Base-by-base conservation (phyloP, 2,329 filamentous ascomycete species). In the Tolypocladium tropicale region DNA sequence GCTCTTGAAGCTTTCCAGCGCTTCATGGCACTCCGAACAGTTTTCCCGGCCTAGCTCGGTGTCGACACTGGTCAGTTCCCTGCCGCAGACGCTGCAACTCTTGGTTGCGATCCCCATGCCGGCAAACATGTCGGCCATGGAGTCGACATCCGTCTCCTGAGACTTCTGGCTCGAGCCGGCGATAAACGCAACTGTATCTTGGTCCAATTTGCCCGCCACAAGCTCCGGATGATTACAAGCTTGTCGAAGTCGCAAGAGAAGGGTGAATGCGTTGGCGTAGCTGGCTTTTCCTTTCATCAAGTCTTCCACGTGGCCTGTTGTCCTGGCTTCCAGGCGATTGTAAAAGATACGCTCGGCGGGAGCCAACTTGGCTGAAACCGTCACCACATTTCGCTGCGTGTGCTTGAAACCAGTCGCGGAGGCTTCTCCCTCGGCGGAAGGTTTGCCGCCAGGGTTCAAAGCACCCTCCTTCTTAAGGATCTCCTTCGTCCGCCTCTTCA, bases 401-500 rank as follows among this genome's bases (percentile, higher is more conserved):
- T 97, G 93, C 69, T 91, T 90, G 76, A 99, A 96, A 1, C 85
- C 85, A 1, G 83, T 81, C 1, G 81, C 80, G 7, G 78, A 79
- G 6, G 69, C 67, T 55, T 73, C 71, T 16, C 81, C 83, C 52
- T 80, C 76, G 5, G 72, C 71, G 0, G 68, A 71, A 30, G 74
- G 76, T 67, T 90, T 89, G 54, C 87, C 85, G 39, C 89, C 89
- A 30, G 88, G 86, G 58, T 89, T 88, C 21, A 95, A 75, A 1
- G 89, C 90, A 12, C 90, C 89, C 12, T 90, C 90, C 63, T 90
- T 81, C 72, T 94, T 96, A 58, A 99, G 75, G n/a, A 99, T 90
- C 25, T 96, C 91, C 72, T 99, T 99, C 10, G 92, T 97, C 46
- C 94, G 85, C n/a, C 94, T 86, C 76, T 97, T 96, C 94, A 99